A percentile compares a stretch with the other conserved stretches of the same genome.
Evolutionary conservation across 1,139 yeast species (phyloP).

Genomic region (Blastobotrys petasosporus): DNA sequence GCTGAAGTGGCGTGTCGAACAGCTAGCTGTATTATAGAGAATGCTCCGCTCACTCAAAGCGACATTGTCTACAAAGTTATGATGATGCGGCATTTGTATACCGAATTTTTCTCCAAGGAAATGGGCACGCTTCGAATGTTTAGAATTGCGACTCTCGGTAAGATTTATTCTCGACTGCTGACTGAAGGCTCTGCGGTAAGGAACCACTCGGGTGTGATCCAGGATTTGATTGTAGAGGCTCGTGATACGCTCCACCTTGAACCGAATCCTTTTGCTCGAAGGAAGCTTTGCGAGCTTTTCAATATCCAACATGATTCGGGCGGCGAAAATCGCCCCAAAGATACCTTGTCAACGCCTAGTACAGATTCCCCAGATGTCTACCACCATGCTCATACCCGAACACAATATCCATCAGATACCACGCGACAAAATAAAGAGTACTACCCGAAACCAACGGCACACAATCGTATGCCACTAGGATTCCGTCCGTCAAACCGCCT

Average conservation of each 20-base stretch:
- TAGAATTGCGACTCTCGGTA: slow-evolving; percentile 3
- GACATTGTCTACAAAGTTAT: slow-evolving; percentile 8
- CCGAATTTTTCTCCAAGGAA: slow-evolving; percentile 9
- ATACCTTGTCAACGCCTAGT: too few species aligned
- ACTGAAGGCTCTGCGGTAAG: background rate
- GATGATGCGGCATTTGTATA: slow-evolving; percentile 4
- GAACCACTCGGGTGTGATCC: background rate
- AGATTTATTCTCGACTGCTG: slow-evolving; percentile 1
- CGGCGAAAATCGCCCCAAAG: too few species aligned
- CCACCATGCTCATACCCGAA: too few species aligned
- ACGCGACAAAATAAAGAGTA: too few species aligned
- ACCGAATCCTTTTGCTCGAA: background rate
- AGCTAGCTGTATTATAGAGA: background rate
- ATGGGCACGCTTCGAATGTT: slow-evolving; percentile 4
- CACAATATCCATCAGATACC: too few species aligned
- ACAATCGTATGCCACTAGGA: too few species aligned
- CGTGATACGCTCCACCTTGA: slow-evolving; percentile 2
- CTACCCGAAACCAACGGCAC: too few species aligned
- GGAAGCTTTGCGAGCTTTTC: background rate
- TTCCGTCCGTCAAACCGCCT: too few species aligned
- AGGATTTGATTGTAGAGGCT: slow-evolving; percentile 3
- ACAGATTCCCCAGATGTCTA: too few species aligned
- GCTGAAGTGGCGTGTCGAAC: background rate
- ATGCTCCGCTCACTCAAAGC: slow-evolving; percentile 3
- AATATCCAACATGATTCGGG: background rate